Evolutionary conservation across 257 asterid genomes (phyloP), one percentile per base, ranked within the genome.

Genomic region (Penstemon barbatus): DNA sequence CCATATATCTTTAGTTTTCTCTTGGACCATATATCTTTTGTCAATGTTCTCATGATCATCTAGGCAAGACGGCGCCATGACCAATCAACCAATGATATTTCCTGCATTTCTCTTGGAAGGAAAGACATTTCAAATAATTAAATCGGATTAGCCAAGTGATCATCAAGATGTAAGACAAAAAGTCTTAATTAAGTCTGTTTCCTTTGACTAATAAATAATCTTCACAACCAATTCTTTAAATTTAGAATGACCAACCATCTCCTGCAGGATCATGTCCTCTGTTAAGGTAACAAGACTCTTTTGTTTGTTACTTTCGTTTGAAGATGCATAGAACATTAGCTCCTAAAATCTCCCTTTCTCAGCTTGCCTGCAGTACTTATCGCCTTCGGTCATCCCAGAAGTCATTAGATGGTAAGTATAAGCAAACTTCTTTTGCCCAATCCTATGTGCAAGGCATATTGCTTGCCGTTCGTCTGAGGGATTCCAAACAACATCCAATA

Each of bases 391-490:
- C 3, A 82, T 79, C 45, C 87, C 87, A 33, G 53, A 69, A 5
- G 85, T 77, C 85, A 82, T 82, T 56, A 82, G 13, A 66, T 74
- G 87, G 52, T 82, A 82, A 0, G 79, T 79, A 5, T 82, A 64
- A 4, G 77, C 83, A 37, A 77, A 70, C 76, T 82, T 82, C 79
- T 74, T 72, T 61, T 82, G 85, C 40, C 87, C 87, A 13, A 79
- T 72, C 69, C 85, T 72, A 12, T 79, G 79, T 3, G 83, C 85
- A 3, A 79, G 81, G 4, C 79, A 58, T 13, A 77, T 77, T 0
- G 83, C 87, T 48, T 82, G 84, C 61, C 79, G 69, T 61, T 79
- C 85, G 4, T 79, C 83, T 0, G 87, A 82, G 4, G 87, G 87
- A 12, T 82, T 82, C 85, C 87, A 79, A 2, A 77, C 81, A 39